phyloP scores from a whole-genome alignment of 345 rosid genomes.

The Leavenworthia alabamica region DNA sequence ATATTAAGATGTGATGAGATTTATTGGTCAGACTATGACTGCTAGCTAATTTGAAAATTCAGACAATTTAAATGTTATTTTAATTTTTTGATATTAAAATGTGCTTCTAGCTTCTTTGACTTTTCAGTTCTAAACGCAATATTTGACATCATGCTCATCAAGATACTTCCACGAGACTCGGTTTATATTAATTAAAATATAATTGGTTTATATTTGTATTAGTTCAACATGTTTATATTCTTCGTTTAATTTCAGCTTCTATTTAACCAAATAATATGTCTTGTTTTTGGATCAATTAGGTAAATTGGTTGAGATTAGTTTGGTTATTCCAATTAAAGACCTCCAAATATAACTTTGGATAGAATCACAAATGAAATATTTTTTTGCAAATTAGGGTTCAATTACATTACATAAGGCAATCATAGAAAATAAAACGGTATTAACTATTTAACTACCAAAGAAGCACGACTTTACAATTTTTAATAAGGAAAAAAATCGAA shows the following conservation, averaged over 20 bases:
- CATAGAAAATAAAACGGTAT: not conserved
- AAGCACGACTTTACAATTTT: constrained; percentile 4
- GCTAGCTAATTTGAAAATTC: constrained; percentile 7
- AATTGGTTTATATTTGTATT: too few relatives aligned
- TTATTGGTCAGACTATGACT: constrained; percentile 13
- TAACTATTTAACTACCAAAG: not conserved
- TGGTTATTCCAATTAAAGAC: not conserved
- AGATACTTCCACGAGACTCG: constrained; percentile 13
- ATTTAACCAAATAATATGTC: not conserved
- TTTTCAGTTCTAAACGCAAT: constrained; percentile 10
- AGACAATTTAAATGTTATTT: not conserved
- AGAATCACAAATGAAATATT: not conserved
- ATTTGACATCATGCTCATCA: constrained; percentile 12
- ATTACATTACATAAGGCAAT: not conserved
- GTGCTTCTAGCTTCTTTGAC: constrained; percentile 12
- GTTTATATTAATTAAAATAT: constrained; percentile 11
- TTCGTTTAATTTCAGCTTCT: not conserved
- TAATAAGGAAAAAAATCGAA: not conserved
- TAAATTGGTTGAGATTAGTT: not conserved
- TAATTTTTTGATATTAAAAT: not conserved
- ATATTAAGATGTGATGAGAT: too few relatives aligned
- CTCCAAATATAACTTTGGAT: not conserved
- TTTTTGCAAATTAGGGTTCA: not conserved
- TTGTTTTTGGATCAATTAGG: not conserved
- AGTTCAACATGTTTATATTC: constrained; percentile 17